A percentile compares a stretch with the other conserved stretches of the same genome.
Evolutionary conservation across 2,329 filamentous ascomycete species (phyloP).

Genomic region (Colletotrichum camelliae): DNA sequence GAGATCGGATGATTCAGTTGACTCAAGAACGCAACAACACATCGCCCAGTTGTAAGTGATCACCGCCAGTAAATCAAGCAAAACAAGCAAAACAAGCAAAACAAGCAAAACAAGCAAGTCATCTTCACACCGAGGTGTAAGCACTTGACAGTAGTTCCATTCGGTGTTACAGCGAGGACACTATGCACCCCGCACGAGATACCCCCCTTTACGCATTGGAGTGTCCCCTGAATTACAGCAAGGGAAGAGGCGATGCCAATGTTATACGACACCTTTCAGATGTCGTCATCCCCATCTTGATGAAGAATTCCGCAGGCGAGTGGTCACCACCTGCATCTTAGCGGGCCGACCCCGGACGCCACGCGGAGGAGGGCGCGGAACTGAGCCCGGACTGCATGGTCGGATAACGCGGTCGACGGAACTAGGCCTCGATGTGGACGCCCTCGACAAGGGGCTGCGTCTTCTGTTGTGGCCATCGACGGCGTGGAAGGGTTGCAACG

Average conservation of each 20-base stretch:
- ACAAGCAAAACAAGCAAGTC: not conserved
- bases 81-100: not conserved
- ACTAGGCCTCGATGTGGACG: not conserved
- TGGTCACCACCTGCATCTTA: not conserved
- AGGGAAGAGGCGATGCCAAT: not conserved
- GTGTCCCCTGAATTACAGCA: not conserved
- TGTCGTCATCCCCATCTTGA: not conserved
- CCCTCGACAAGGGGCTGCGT: not conserved
- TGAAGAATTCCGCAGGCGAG: not conserved
- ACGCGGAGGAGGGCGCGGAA: not conserved
- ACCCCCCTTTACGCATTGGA: not conserved
- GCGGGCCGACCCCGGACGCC: not conserved
- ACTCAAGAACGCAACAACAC: not conserved
- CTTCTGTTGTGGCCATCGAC: not conserved
- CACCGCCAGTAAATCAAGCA: not conserved
- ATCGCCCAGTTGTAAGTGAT: not conserved
- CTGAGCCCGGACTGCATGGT: not conserved
- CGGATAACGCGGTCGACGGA: not conserved
- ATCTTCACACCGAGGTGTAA: not conserved
- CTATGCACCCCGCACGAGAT: not conserved
- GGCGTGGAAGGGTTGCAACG: not conserved
- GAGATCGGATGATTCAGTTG: not conserved
- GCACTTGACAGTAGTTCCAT: not conserved
- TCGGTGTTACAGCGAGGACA: not conserved
- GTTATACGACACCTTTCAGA: not conserved